phyloP scores from a whole-genome alignment of 805 yeast species.

The Lipomyces mesembrius region DNA sequence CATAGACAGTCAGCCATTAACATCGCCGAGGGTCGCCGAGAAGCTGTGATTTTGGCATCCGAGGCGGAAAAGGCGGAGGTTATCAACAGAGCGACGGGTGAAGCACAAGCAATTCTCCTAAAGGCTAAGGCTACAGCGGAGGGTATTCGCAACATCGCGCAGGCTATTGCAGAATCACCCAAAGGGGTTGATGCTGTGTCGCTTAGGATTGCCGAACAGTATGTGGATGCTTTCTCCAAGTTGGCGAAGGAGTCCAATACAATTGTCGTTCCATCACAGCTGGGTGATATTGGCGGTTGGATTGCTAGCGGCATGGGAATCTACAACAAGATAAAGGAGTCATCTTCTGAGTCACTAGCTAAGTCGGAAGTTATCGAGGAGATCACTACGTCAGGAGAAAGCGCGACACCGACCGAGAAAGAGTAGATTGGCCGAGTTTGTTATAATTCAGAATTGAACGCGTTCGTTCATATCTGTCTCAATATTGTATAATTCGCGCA shows the following conservation, averaged over 20 bases:
- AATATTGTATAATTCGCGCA: neutral
- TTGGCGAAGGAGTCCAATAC: constrained; percentile 83
- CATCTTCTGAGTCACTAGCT: neutral
- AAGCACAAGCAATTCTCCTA: constrained; percentile 67
- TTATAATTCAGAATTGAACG: neutral
- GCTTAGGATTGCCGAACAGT: constrained; percentile 80
- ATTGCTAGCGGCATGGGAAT: constrained; percentile 80
- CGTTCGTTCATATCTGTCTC: neutral
- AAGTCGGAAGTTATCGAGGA: neutral
- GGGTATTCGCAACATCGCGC: constrained; percentile 66
- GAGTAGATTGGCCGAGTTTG: neutral
- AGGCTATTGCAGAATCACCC: constrained; percentile 67
- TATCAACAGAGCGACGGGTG: constrained; percentile 74
- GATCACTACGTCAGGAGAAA: neutral
- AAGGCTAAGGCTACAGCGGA: constrained; percentile 75
- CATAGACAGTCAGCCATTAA: constrained; percentile 77
- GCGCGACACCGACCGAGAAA: neutral
- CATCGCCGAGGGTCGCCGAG: constrained; percentile 81
- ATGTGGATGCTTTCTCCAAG: constrained; percentile 79
- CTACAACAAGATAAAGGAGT: constrained; percentile 55
- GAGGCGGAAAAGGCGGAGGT: constrained; percentile 68
- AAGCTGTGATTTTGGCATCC: constrained; percentile 70
- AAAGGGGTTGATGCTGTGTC: constrained; percentile 78
- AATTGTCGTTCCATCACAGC: constrained; percentile 73
- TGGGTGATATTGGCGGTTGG: constrained; percentile 73